Evolutionary conservation across 2,329 filamentous ascomycete species (phyloP).

Genomic region (Chaetomium sp.): DNA sequence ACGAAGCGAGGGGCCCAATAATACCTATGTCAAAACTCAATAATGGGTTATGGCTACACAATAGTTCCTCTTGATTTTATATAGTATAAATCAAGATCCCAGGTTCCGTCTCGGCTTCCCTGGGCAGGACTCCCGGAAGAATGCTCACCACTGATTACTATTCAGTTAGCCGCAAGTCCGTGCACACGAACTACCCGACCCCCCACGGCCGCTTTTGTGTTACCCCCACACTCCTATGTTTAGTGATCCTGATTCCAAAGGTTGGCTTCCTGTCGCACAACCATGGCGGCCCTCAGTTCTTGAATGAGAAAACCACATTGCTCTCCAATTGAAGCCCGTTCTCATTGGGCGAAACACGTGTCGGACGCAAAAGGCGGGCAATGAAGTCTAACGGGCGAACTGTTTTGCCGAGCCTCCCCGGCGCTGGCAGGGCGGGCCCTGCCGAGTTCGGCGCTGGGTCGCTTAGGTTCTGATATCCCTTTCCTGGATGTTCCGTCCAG

Average conservation of each 20-base stretch:
- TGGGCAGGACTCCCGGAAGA: too few species aligned
- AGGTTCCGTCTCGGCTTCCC: too few species aligned
- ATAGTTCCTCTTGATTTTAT: too few species aligned
- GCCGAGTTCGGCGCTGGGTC: conserved; percentile 12
- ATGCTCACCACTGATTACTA: too few species aligned
- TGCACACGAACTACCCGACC: too few species aligned
- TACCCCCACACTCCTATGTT: background rate
- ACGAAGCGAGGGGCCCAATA: too few species aligned
- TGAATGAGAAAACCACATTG: background rate
- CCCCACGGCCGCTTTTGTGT: background rate
- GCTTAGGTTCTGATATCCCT: background rate
- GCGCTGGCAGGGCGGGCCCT: background rate
- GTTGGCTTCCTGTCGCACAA: background rate
- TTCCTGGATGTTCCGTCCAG: conserved; percentile 21
- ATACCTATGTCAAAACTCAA: too few species aligned
- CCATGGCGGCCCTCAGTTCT: background rate
- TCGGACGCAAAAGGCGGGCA: background rate
- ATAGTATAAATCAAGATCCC: too few species aligned
- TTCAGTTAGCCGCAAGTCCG: too few species aligned
- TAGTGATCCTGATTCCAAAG: background rate
- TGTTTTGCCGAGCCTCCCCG: background rate
- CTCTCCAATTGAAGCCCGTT: background rate
- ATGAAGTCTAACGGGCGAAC: background rate
- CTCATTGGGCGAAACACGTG: background rate
- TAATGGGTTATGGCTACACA: too few species aligned